A percentile compares a stretch with the other conserved stretches of the same genome.
Conservation (phyloP, 805 yeast genomes). For the Nematodospora valgi region DNA sequence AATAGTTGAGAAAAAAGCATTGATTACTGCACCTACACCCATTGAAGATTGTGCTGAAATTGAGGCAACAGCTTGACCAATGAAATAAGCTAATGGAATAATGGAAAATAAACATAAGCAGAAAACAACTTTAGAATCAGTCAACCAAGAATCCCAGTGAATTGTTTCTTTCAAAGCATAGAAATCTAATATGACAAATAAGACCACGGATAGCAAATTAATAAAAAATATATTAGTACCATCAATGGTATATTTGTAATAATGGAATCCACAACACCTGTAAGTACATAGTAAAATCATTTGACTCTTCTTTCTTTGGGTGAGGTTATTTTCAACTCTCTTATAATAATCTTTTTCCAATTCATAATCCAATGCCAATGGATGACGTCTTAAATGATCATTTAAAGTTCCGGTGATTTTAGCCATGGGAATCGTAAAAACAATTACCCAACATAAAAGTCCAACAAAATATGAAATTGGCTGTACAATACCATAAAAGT, state of each 20-base stretch:
- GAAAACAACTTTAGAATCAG: conserved; percentile 67
- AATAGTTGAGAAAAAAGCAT: conserved; percentile 94
- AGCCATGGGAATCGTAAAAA: conserved; percentile 92
- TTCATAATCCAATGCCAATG: conserved; percentile 78
- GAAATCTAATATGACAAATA: conserved; percentile 79
- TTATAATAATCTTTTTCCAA: conserved; percentile 50
- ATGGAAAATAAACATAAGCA: conserved; percentile 76
- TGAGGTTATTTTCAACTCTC: conserved; percentile 15
- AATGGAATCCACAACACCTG: conserved; percentile 87
- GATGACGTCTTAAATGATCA: conserved; percentile 83
- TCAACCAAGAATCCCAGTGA: conserved; percentile 39
- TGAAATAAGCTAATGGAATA: conserved; percentile 91
- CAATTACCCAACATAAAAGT: conserved; percentile 71
- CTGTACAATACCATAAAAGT: conserved; percentile 64
- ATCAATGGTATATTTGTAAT: conserved; percentile 93
- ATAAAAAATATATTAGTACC: conserved; percentile 93
- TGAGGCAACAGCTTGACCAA: conserved; percentile 99
- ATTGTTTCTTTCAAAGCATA: conserved; percentile 52
- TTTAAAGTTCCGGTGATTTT: conserved; percentile 66
- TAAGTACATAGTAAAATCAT: conserved; percentile 82
- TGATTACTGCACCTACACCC: conserved; percentile 98
- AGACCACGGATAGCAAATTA: conserved; percentile 74
- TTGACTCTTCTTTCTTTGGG: conserved; percentile 43
- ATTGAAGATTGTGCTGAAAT: conserved; percentile 97
- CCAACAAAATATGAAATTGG: conserved; percentile 62